These are phyloP conservation scores for Trichoderma pleuroti DNA, from an alignment of 2,329 filamentous ascomycete genomes.

Conservation along the genomic window DNA sequence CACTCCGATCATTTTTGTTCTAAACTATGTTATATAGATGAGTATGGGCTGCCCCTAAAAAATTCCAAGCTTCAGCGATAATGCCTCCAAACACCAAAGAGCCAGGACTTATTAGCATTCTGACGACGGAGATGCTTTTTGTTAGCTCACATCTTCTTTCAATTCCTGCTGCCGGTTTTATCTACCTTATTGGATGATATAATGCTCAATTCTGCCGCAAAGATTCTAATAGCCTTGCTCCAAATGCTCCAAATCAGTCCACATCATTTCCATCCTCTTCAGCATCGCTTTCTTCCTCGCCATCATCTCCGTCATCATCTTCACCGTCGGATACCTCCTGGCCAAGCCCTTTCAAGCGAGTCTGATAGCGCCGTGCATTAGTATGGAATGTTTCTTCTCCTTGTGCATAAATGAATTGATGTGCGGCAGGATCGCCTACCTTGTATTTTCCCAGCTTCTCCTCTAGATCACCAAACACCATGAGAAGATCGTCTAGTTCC, in stretches of 20 bases:
- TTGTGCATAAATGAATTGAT: background rate
- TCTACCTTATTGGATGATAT: background rate
- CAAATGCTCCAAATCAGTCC: background rate
- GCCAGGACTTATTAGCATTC: background rate
- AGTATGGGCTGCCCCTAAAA: background rate
- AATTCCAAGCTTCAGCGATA: background rate
- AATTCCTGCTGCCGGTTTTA: background rate
- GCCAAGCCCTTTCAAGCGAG: conserved; percentile 62
- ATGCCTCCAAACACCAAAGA: background rate
- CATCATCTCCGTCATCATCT: conserved; percentile 59
- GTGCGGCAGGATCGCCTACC: conserved; percentile 41
- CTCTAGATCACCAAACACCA: conserved; percentile 77
- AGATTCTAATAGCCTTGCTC: background rate
- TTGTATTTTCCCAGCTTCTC: conserved; percentile 74
- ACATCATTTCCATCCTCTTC: conserved; percentile 28
- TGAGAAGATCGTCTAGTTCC: conserved; percentile 76
- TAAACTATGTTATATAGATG: background rate
- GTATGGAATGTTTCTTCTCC: background rate
- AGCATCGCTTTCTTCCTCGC: conserved; percentile 27
- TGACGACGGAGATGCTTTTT: background rate
- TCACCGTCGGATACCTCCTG: conserved; percentile 74
- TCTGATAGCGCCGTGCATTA: conserved; percentile 32
- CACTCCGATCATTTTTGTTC: conserved; percentile 47
- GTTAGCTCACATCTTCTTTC: background rate
- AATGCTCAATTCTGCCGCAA: background rate